Evolutionary conservation across 2,329 filamentous ascomycete genomes (phyloP), one percentile per base, ranked within the genome.

Genomic region (Penicillium sclerotiorum): DNA sequence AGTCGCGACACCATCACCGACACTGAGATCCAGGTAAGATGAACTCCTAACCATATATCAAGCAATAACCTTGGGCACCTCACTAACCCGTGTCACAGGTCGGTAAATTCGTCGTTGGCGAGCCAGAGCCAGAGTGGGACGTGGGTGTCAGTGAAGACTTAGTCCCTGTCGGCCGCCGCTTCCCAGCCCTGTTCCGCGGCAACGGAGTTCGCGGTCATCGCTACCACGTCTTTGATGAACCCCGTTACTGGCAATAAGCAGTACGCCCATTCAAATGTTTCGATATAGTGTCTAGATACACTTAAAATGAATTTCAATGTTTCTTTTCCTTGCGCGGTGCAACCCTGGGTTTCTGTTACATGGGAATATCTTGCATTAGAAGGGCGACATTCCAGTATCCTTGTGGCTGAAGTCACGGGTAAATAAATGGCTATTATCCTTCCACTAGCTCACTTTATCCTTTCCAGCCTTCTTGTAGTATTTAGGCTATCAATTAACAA

Each of bases 201-300:
- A 73, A 92, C 57, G 94, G 94, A 39, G 90, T 96, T 5, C 80
- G 94, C 52, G 94, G 90, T 4, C 94, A 99, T 73, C 76, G 80
- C 53, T 99, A 97, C 72, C 94, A 99, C 71, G 94, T 97, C 23
- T 97, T 99, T 73, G 82, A 96, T 60, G 90, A 95, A 75, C 92
- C 91, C 42, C 81, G 89, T 68, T 96, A 94, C 57, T 78, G 72
- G 68, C 65, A 72, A 50, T 76, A 66, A 63, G 8, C 11, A 42
- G 5, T 18, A 41, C 38, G 27, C 18, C 20, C 18, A 11, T 8
- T 13, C 9, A 28, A 28, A 22, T 15, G 39, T n/a, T n/a, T n/a
- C n/a, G n/a, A n/a, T n/a, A n/a, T n/a, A n/a, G n/a, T n/a, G n/a
- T n/a, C 27, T 9, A 32, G 17, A 6, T 15, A 15, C 15, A 18